Evolutionary conservation across 2,329 filamentous ascomycete genomes (phyloP).

Genomic region (Diaporthe vaccinii): DNA sequence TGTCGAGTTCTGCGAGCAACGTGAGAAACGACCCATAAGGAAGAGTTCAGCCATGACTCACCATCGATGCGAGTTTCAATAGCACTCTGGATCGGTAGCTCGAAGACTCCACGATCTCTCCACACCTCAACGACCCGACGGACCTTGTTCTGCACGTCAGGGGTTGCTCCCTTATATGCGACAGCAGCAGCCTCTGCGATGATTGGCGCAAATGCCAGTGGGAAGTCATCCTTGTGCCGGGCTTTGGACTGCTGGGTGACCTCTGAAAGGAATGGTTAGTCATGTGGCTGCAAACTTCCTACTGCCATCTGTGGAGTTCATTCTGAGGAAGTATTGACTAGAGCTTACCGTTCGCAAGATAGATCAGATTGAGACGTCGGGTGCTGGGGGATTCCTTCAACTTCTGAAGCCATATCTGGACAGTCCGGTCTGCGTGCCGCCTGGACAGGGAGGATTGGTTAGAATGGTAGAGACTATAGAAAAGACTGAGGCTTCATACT

Average conservation of each 20-base stretch:
- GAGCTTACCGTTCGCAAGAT: conserved; percentile 89
- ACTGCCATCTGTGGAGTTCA: background rate
- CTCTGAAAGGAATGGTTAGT: conserved; percentile 66
- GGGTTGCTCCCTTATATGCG: conserved; percentile 91
- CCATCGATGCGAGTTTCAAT: conserved; percentile 86
- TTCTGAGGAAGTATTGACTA: background rate
- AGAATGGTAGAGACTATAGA: conserved; percentile 22
- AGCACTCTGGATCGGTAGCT: conserved; percentile 80
- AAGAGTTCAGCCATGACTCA: conserved; percentile 55
- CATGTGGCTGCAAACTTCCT: background rate
- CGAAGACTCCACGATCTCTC: conserved; percentile 89
- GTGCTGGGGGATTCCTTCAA: conserved; percentile 88
- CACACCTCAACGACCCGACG: conserved; percentile 94
- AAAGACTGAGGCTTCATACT: conserved; percentile 66
- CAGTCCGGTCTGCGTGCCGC: conserved; percentile 91
- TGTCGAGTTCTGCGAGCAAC: conserved; percentile 70
- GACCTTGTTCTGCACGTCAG: conserved; percentile 89
- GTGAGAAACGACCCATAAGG: background rate
- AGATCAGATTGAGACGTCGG: conserved; percentile 91
- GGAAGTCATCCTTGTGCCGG: conserved; percentile 91
- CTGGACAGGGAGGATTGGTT: conserved; percentile 60
- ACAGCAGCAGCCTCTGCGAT: conserved; percentile 90
- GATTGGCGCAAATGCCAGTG: conserved; percentile 90
- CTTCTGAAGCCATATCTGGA: conserved; percentile 90
- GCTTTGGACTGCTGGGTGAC: conserved; percentile 97